Percentiles rank a stretch among this genome's conserved stretches.
phyloP scores from a whole-genome alignment of 768 basidiomycete species.

The Auriscalpium orientale region DNA sequence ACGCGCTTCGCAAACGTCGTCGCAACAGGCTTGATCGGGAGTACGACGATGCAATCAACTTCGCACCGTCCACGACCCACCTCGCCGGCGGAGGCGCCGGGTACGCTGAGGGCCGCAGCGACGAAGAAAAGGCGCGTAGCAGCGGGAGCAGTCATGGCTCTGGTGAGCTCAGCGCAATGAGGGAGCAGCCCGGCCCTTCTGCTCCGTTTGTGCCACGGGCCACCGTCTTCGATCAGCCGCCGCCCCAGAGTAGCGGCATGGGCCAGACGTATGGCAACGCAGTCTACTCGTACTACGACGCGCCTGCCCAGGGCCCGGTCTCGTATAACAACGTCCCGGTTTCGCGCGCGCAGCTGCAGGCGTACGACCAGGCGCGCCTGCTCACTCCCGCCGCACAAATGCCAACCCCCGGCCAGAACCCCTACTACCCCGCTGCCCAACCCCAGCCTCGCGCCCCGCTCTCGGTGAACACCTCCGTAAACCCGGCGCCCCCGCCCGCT shows the following conservation, averaged over 20 bases:
- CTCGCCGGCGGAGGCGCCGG: not conserved
- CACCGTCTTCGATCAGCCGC: not conserved
- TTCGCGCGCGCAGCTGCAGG: not conserved
- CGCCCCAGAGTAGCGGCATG: too few species aligned
- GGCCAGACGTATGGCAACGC: not conserved
- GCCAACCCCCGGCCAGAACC: not conserved
- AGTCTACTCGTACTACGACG: not conserved
- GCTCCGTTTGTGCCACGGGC: not conserved
- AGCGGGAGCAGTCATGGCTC: not conserved
- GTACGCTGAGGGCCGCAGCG: not conserved
- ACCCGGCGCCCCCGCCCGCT: not conserved
- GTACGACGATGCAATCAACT: slow-evolving; percentile 18
- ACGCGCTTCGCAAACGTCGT: slow-evolving; percentile 41
- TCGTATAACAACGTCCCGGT: not conserved
- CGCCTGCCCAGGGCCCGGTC: not conserved
- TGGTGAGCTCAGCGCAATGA: not conserved
- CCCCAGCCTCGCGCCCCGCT: not conserved
- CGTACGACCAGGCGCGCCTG: too few species aligned
- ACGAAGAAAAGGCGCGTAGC: not conserved
- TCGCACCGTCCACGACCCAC: slow-evolving; percentile 5
- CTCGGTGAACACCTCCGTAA: not conserved
- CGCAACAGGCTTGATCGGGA: slow-evolving; percentile 21
- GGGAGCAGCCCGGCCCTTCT: too few species aligned
- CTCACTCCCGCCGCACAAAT: too few species aligned
- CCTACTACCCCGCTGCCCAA: not conserved